A percentile compares a stretch with the other conserved stretches of the same genome.
These are phyloP conservation scores for Coniochaeta hoffmannii DNA, from an alignment of 2,329 filamentous ascomycete species.

Conservation along the genomic window DNA sequence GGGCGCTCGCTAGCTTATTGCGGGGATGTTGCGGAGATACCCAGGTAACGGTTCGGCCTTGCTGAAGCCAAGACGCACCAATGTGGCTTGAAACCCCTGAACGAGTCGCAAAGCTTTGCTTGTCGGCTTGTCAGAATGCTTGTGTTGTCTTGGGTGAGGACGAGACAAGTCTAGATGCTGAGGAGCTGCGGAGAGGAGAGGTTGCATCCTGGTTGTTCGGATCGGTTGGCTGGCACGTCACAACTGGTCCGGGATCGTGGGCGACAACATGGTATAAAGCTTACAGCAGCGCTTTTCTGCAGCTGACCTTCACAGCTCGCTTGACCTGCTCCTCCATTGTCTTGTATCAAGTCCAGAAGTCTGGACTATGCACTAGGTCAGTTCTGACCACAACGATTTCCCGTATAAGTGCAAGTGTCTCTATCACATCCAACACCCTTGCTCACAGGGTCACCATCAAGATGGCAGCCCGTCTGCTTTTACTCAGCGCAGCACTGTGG, in stretches of 20 bases:
- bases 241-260: background rate
- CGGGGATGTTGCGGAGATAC: background rate
- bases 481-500: slow-evolving; percentile 14
- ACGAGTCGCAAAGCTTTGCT: background rate
- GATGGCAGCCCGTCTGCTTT: slow-evolving; percentile 3
- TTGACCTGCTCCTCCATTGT: background rate
- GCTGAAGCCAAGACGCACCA: background rate
- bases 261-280: background rate
- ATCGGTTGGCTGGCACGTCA: background rate
- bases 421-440: background rate
- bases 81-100: background rate
- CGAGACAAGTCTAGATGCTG: too few relatives aligned
- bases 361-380: background rate
- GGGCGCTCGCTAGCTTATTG: background rate
- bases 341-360: background rate
- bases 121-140: background rate
- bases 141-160: background rate
- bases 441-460: background rate
- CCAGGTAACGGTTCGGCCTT: background rate
- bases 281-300: background rate
- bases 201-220: background rate
- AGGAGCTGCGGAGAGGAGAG: background rate
- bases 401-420: background rate
- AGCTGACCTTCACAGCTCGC: background rate
- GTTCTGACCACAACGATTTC: background rate